Percentiles rank a stretch among this genome's conserved stretches.
These are phyloP conservation scores for Coemansia sp. DNA, from an alignment of 192 early-diverging fungal species.

Conservation along the genomic window DNA sequence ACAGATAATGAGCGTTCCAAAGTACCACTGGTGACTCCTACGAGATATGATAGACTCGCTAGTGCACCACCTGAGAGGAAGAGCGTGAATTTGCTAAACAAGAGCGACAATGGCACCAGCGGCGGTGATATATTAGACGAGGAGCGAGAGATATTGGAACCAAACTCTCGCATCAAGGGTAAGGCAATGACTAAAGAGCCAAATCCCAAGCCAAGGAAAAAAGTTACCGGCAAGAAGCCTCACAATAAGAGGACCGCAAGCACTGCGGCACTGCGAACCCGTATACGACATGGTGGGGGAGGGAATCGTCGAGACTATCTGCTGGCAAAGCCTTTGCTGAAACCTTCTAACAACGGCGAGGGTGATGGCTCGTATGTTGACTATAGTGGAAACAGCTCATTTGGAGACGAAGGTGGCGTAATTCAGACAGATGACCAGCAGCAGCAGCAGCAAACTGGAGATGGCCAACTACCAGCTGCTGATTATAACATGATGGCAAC, in stretches of 20 bases:
- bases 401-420: constrained; percentile 8
- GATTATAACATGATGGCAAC: neutral
- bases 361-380: constrained; percentile 50
- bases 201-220: constrained; percentile 21
- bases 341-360: constrained; percentile 5
- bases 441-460: constrained; percentile 4
- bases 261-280: constrained; percentile 38
- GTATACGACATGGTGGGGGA: constrained; percentile 16
- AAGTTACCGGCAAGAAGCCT: constrained; percentile 20
- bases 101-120: neutral
- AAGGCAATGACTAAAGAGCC: constrained; percentile 15
- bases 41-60: constrained; percentile 15
- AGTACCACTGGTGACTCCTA: neutral
- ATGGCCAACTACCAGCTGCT: neutral
- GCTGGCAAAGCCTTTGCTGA: constrained; percentile 4
- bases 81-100: neutral
- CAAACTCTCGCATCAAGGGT: constrained; percentile 12
- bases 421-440: neutral
- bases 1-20: neutral
- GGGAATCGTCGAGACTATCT: constrained; percentile 18
- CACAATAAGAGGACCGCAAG: constrained; percentile 43
- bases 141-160: constrained; percentile 7
- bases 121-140: neutral
- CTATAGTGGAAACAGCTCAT: constrained; percentile 33
- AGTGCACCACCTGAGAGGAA: constrained; percentile 15